Percentiles rank a stretch among this genome's conserved stretches.
Conservation (phyloP, 352 stramenopile species). For the Discostella stelligera region DNA sequence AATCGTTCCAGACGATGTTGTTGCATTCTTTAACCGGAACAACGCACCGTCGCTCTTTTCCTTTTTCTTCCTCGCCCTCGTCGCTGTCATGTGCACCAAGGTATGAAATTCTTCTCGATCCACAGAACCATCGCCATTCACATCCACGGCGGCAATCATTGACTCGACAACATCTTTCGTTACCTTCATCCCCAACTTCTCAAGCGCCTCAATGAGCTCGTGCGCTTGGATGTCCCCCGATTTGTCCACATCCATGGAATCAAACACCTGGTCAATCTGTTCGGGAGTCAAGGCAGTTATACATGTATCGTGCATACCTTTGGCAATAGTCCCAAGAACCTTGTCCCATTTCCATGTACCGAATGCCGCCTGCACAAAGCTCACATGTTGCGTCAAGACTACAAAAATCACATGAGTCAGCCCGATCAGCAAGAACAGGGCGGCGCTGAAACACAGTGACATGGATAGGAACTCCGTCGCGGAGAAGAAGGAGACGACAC, state of each 20-base stretch:
- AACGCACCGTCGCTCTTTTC: not conserved
- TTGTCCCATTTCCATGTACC: constrained; percentile 42
- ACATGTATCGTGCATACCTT: constrained; percentile 11
- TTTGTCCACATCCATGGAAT: constrained; percentile 25
- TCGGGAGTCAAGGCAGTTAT: constrained; percentile 12
- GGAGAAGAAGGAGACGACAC: constrained; percentile 48
- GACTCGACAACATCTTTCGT: constrained; percentile 14
- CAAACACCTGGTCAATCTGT: constrained; percentile 21
- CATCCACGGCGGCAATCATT: constrained; percentile 32
- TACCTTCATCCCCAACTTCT: constrained; percentile 26
- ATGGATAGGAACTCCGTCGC: constrained; percentile 34
- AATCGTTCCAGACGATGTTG: too few relatives aligned
- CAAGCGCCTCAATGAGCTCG: constrained; percentile 26
- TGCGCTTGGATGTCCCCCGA: constrained; percentile 24
- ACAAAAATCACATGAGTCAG: constrained; percentile 30
- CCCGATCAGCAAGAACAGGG: constrained; percentile 42
- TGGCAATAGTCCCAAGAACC: constrained; percentile 24
- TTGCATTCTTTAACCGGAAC: too few relatives aligned
- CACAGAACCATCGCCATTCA: constrained; percentile 34
- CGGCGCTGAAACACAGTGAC: constrained; percentile 45
- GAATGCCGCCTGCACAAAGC: constrained; percentile 22
- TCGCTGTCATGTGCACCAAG: constrained; percentile 18
- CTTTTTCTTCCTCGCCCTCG: constrained; percentile 15
- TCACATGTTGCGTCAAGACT: constrained; percentile 34
- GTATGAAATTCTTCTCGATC: constrained; percentile 25